Percentiles rank a stretch among this genome's conserved stretches.
Evolutionary conservation across 106 monocot species (phyloP).

Genomic region (Iris macrosiphon): DNA sequence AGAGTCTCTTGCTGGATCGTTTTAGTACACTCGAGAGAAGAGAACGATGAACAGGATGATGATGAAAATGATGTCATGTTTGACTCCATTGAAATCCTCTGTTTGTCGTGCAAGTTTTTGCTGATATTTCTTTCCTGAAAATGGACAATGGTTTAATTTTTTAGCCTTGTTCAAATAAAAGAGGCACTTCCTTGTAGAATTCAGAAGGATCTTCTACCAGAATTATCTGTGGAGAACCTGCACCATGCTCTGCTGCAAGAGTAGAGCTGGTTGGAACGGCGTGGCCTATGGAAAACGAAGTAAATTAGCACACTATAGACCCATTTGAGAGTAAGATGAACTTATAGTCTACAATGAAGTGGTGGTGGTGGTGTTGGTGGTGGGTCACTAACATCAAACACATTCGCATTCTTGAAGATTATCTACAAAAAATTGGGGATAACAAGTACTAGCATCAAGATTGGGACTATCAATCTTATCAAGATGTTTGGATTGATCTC

Average conservation of each 20-base stretch:
- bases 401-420: too few species aligned
- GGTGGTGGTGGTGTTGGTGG: too few species aligned
- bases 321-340: too few species aligned
- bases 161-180: not conserved
- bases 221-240: constrained; percentile 26
- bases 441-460: too few species aligned
- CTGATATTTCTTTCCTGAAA: constrained; percentile 58
- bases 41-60: constrained; percentile 78
- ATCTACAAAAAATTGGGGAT: too few species aligned
- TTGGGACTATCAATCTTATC: too few species aligned
- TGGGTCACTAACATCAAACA: too few species aligned
- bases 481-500: too few species aligned
- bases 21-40: constrained; percentile 64
- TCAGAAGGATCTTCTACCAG: constrained; percentile 23
- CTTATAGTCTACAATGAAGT: too few species aligned
- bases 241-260: constrained; percentile 13
- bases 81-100: constrained; percentile 54
- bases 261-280: constrained; percentile 12
- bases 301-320: too few species aligned
- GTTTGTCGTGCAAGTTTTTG: constrained; percentile 49
- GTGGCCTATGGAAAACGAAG: constrained; percentile 16
- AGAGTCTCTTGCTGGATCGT: constrained; percentile 40
- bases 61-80: constrained; percentile 67
- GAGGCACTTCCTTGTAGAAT: not conserved
- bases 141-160: not conserved